phyloP scores from a whole-genome alignment of 2,329 filamentous ascomycete species.

The Dryadomyces quercus-mongolicae region DNA sequence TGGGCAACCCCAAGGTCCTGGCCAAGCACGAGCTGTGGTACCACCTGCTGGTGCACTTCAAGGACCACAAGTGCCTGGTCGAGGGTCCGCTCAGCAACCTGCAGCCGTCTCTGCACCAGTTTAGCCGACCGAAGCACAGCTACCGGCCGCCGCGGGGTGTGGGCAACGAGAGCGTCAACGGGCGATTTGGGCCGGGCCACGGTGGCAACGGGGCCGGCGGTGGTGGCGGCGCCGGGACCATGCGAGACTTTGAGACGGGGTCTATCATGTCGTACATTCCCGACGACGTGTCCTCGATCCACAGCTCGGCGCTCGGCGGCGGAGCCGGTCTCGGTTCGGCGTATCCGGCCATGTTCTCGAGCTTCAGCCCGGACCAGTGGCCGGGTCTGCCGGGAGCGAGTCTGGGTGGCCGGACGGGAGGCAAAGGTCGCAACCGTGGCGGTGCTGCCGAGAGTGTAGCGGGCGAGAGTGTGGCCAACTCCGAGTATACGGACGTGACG shows the following conservation, averaged over 20 bases:
- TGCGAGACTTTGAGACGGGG: slow-evolving; percentile 58
- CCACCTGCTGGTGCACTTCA: slow-evolving; percentile 88
- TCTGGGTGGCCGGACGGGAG: slow-evolving; percentile 46
- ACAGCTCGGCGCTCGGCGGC: slow-evolving; percentile 80
- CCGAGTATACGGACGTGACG: slow-evolving; percentile 63
- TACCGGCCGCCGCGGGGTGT: slow-evolving; percentile 85
- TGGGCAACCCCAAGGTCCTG: slow-evolving; percentile 93
- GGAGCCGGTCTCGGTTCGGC: slow-evolving; percentile 70
- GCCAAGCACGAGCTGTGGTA: slow-evolving; percentile 99
- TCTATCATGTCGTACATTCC: slow-evolving; percentile 93
- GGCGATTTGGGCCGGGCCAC: slow-evolving; percentile 2
- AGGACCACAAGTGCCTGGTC: slow-evolving; percentile 89
- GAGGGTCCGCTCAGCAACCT: slow-evolving; percentile 91
- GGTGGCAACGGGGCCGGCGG: slow-evolving; percentile 22
- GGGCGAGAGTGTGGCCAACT: slow-evolving; percentile 85
- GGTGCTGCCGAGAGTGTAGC: slow-evolving; percentile 59
- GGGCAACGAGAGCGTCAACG: slow-evolving; percentile 27
- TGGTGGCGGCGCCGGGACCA: slow-evolving; percentile 23
- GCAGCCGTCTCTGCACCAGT: slow-evolving; percentile 90
- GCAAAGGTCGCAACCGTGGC: slow-evolving; percentile 49
- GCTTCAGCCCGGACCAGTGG: slow-evolving; percentile 81
- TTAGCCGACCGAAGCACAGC: slow-evolving; percentile 82
- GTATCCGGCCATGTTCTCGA: slow-evolving; percentile 91
- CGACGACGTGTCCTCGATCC: slow-evolving; percentile 92
- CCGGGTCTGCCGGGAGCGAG: slow-evolving; percentile 62